A percentile compares a stretch with the other conserved stretches of the same genome.
These are phyloP conservation scores for Helotiales sp. DNA, from an alignment of 2,329 filamentous ascomycete species.

Conservation along the genomic window DNA sequence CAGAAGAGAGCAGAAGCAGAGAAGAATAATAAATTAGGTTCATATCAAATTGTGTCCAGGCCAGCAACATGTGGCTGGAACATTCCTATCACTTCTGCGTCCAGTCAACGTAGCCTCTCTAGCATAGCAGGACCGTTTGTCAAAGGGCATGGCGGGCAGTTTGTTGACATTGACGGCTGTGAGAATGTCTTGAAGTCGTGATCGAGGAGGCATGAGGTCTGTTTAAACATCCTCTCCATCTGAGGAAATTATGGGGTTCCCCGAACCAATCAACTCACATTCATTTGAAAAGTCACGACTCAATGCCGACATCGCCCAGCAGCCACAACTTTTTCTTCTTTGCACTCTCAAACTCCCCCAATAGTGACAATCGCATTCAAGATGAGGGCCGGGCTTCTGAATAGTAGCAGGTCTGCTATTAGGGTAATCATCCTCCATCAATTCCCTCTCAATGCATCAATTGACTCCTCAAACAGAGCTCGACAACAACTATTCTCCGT, in stretches of 20 bases:
- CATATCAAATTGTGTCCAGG: too few relatives aligned
- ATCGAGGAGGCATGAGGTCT: not conserved
- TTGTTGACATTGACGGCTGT: too few relatives aligned
- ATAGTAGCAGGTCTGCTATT: slow-evolving; percentile 41
- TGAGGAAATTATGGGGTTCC: slow-evolving; percentile 9
- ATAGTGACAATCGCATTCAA: slow-evolving; percentile 15
- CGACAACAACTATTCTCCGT: slow-evolving; percentile 25
- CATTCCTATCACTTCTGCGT: too few relatives aligned
- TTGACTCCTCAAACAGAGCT: slow-evolving; percentile 35
- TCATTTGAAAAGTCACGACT: slow-evolving; percentile 3
- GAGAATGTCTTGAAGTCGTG: too few relatives aligned
- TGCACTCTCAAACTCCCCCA: not conserved
- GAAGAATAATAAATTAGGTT: too few relatives aligned
- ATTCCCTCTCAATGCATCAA: slow-evolving; percentile 10
- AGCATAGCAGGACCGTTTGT: too few relatives aligned
- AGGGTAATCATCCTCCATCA: slow-evolving; percentile 30
- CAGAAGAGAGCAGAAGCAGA: too few relatives aligned
- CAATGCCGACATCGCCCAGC: not conserved
- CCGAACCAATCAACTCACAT: slow-evolving; percentile 6
- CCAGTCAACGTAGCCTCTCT: too few relatives aligned
- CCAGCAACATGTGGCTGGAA: too few relatives aligned
- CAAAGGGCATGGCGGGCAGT: too few relatives aligned
- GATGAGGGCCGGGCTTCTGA: slow-evolving; percentile 42
- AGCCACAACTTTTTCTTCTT: not conserved
- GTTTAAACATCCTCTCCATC: slow-evolving; percentile 4